Percentiles rank a stretch among this genome's conserved stretches.
Evolutionary conservation across 345 rosid species (phyloP).

Genomic region (Angophora floribunda): DNA sequence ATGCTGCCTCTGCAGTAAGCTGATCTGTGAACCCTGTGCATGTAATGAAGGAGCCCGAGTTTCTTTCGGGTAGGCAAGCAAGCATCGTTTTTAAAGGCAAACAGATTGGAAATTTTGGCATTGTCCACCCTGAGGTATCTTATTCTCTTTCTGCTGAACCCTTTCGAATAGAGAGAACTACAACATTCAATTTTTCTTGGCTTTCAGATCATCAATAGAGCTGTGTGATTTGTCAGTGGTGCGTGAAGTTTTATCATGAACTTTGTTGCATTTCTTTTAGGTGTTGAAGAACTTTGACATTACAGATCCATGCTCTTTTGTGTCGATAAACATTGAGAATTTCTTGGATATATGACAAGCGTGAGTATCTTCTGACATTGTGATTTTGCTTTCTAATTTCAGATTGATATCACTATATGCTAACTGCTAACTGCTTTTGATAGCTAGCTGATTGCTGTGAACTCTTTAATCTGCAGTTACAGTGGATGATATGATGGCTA

Average conservation of each 20-base stretch:
- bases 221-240: background rate
- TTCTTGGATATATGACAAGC: background rate
- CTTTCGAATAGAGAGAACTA: no score
- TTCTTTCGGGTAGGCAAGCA: conserved; percentile 76
- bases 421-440: background rate
- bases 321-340: conserved; percentile 56
- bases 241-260: background rate
- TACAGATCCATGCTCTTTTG: conserved; percentile 69
- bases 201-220: background rate
- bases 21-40: background rate
- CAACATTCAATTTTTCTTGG: background rate
- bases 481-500: background rate
- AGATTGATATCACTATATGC: background rate
- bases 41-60: conserved; percentile 65
- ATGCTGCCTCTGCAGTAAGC: background rate
- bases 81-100: conserved; percentile 69
- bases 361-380: background rate
- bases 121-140: conserved; percentile 81
- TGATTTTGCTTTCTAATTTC: background rate
- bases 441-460: background rate
- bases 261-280: conserved; percentile 8
- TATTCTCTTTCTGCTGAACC: background rate
- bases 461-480: background rate
- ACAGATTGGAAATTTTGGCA: conserved; percentile 65
- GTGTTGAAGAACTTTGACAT: conserved; percentile 74